phyloP scores from a whole-genome alignment of 139 green algal genomes.

The Asterochloris sp. region DNA sequence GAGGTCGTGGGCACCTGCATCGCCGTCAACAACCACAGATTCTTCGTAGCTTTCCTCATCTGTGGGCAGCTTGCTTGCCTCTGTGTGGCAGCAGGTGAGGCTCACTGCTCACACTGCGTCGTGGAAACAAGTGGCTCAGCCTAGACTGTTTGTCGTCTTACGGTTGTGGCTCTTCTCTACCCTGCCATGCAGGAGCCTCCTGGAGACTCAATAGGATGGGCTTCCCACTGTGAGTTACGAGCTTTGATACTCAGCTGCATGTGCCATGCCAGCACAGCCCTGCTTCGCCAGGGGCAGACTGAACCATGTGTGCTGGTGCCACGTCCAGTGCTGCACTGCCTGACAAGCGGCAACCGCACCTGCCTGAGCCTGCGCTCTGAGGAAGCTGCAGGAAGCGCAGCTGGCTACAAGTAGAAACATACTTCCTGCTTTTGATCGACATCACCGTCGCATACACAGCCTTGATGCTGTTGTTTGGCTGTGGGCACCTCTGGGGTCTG shows the following conservation, averaged over 20 bases:
- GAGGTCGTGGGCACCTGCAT: conserved; percentile 69
- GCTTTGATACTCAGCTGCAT: not conserved
- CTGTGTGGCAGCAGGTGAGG: conserved; percentile 3
- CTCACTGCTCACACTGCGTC: not conserved
- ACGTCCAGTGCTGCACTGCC: not conserved
- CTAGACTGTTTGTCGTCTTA: not conserved
- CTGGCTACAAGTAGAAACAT: conserved; percentile 36
- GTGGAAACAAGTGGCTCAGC: not conserved
- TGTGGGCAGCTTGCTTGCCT: conserved; percentile 23
- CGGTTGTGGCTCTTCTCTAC: too few species aligned
- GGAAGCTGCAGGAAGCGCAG: conserved; percentile 13
- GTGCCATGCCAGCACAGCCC: not conserved
- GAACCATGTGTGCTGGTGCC: not conserved
- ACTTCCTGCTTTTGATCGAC: conserved; percentile 43
- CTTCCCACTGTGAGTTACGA: conserved; percentile 3
- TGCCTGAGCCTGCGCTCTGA: not conserved
- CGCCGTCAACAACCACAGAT: conserved; percentile 65
- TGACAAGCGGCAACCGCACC: not conserved
- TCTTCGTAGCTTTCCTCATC: conserved; percentile 47
- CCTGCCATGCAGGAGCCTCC: not conserved
- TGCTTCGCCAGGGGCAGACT: not conserved
- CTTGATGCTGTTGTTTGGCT: conserved; percentile 52
- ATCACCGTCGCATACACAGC: conserved; percentile 41
- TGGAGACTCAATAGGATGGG: conserved; percentile 25
- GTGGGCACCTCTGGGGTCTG: conserved; percentile 34